Evolutionary conservation across 2,329 filamentous ascomycete genomes (phyloP).

Genomic region (Penicillium sp.): DNA sequence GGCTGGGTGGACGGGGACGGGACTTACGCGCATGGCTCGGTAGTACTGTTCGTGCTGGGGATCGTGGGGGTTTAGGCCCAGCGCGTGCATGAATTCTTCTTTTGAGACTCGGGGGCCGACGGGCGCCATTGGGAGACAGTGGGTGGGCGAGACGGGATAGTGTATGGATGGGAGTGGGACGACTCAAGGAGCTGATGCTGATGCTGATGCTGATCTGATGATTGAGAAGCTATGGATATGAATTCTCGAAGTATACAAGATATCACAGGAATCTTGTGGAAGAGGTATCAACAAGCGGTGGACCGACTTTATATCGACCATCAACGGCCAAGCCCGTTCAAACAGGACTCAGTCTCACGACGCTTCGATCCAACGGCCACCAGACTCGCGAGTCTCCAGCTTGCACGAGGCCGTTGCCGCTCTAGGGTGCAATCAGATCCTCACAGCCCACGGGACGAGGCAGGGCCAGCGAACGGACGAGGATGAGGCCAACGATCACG

Average conservation of each 20-base stretch:
- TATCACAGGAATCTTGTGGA: no score
- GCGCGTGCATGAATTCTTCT: slow-evolving; percentile 48
- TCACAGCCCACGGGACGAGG: slow-evolving; percentile 13
- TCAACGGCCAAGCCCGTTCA: no score
- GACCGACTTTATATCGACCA: no score
- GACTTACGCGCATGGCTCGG: slow-evolving; percentile 45
- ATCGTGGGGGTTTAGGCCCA: slow-evolving; percentile 42
- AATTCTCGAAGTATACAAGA: no score
- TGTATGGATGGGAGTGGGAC: no score
- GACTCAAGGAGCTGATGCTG: no score
- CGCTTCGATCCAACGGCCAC: slow-evolving; percentile 7
- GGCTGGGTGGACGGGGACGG: neutral
- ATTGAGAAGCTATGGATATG: no score
- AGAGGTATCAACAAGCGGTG: no score
- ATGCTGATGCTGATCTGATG: no score
- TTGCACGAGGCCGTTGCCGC: slow-evolving; percentile 9
- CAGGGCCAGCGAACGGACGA: slow-evolving; percentile 22
- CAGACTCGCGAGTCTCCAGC: slow-evolving; percentile 1
- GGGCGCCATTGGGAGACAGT: slow-evolving; percentile 28
- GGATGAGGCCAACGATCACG: slow-evolving; percentile 9
- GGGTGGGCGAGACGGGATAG: no score
- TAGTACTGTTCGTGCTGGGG: slow-evolving; percentile 46
- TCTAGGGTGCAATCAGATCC: slow-evolving; percentile 22
- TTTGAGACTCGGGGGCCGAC: slow-evolving; percentile 46
- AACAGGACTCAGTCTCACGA: neutral